phyloP scores from a whole-genome alignment of 257 asterid species.

The Solanum ossicruentum region DNA sequence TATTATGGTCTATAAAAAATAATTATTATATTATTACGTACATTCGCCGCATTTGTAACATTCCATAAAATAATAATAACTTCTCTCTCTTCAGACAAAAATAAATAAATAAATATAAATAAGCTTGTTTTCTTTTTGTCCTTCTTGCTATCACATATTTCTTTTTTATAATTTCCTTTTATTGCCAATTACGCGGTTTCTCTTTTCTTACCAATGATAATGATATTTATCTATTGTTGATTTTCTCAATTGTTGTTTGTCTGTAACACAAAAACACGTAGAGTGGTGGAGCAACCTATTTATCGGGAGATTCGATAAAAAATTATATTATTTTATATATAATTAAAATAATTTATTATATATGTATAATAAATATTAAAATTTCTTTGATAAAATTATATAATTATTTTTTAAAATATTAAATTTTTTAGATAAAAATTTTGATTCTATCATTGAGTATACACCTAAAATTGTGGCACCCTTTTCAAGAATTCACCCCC shows the following conservation, averaged over 20 bases:
- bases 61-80: not conserved
- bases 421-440: too few species aligned
- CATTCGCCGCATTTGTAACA: not conserved
- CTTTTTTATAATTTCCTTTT: not conserved
- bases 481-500: not conserved
- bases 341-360: too few species aligned
- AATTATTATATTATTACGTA: not conserved
- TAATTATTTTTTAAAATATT: too few species aligned
- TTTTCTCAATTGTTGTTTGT: not conserved
- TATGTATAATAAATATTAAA: too few species aligned
- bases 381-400: too few species aligned
- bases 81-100: not conserved
- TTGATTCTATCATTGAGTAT: too few species aligned
- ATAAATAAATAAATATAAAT: not conserved
- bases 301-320: too few species aligned
- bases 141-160: too few species aligned
- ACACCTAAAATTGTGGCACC: not conserved
- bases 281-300: too few species aligned
- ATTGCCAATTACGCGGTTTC: not conserved
- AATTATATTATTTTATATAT: too few species aligned
- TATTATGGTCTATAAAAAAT: not conserved
- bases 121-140: not conserved
- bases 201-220: not conserved
- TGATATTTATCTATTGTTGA: not conserved
- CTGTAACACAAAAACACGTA: not conserved